Evolutionary conservation across 129 eudicot species (phyloP), one percentile per base, ranked within the genome.

Genomic region (Sambucus nigra): DNA sequence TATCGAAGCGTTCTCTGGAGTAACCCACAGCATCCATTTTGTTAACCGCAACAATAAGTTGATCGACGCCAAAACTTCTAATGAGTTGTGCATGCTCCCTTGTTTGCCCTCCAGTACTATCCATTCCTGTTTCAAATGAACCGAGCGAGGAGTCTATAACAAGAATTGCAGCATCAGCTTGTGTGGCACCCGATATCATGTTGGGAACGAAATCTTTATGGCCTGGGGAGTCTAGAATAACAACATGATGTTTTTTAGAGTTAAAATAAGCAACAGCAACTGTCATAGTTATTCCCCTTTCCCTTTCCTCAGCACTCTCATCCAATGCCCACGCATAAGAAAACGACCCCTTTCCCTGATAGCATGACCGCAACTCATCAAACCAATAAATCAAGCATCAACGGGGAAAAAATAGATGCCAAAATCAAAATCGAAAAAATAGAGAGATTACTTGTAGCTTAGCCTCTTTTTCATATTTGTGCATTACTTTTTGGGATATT

Each of bases 281-380:
- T 1, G 89, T 92, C 99, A 92, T 92, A 4, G 99, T 92, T 71
- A 92, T 75, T 46, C 99, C 99, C 67, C 99, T 73, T 70, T 92
- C 99, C 67, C 99, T 66, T 83, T 92, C 99, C 80, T 92, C 99
- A 19, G 69, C 60, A 69, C 99, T 86, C 73, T 92, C 94, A 60
- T 92, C 99, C 53, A 92, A 60, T 50, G 99, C 99, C 99, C 99
- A 92, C 40, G 99, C 99, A 63, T 82, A 92, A 35, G 99, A 89
- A 77, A 92, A 92, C 24, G 99, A 92, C 41, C 99, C 99, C 71
- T 92, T 92, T 45, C 99, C 99, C 96, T 91, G 67, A 41, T 51
- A 56, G 41, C 14, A 5, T 18, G 49, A 56, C 26, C 60, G 24
- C 20, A 29, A 61, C 49, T 63, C 17, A 46, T 51, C 51, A 56